Evolutionary conservation across 164 flowering plant genomes (phyloP), one percentile per base, ranked within the genome.

Genomic region (Kingdonia uniflora): DNA sequence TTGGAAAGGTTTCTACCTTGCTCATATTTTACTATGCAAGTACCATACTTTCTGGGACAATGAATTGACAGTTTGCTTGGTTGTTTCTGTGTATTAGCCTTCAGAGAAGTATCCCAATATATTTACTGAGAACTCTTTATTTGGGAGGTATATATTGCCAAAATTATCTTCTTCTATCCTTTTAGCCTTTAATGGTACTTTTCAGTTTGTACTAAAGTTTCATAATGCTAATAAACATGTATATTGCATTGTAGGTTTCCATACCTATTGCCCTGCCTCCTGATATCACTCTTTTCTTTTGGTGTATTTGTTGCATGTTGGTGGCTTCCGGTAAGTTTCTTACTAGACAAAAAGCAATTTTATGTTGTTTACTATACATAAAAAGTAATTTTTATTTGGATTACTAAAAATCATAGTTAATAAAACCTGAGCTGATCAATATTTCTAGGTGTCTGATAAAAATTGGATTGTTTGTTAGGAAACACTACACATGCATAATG

Each of bases 241-340:
- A 29, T 49, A 14, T 20, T 14, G 8, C 35, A 29, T 26, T 66
- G 71, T 51, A 75, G 84, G 65, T 78, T 80, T 57, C 88, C 88
- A 1, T 82, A 76, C 64, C 71, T 77, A 24, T 53, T 82, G 29
- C 85, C 88, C 11, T 74, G 84, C 68, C 70, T 77, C 20, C 23
- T 42, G 25, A 72, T 71, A 55, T 79, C 87, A 14, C 2, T 71
- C 14, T 70, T 73, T 48, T 74, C 80, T 13, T 19, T 66, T 20
- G 62, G 44, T 29, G 79, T 72, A 24, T 19, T 52, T 24, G 16
- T 77, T 47, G 56, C 29, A 26, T 59, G 64, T 26, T 48, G 63
- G 46, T 77, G 75, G 74, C 72, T 81, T 39, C 85, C 85, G 38
- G 85, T 79, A 72, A 19, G 75, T 57, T 65, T 19, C 49, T 17